Base-by-base conservation (phyloP, 192 early-diverging fungal species). In the Coemansia sp. region DNA sequence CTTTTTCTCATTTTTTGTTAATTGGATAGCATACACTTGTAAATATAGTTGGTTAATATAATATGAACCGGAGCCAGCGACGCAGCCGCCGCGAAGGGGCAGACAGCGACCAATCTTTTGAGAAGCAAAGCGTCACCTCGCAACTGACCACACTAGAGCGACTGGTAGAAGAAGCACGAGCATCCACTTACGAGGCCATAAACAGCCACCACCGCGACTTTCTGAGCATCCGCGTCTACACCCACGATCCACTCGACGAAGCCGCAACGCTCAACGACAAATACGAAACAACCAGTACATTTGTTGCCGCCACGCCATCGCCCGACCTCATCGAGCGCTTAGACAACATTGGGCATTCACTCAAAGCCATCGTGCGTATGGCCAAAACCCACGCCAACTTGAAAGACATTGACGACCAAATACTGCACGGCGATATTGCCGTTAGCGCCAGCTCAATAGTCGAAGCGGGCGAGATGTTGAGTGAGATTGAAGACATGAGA, bases 201-300 rank as follows among this genome's bases (percentile, higher is more conserved):
- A 68, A 65, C 55, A 74, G 62, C 67, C 66, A 82, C 65, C 53
- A 72, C 51, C 57, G 67, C 21, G 67, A 76, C 60, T 66, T 70
- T 38, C 62, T 73, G 5, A 66, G 58, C 55, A 69, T 67, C 29
- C 47, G 54, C 29, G 52, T 72, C 45, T 69, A 75, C 52, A 73
- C 64, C 3, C 57, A 65, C 19, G 80, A 82, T 37, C 74, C 75
- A 12, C 72, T 76, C 24, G 72, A 82, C 69, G 80, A 76, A 48
- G 66, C 76, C n/a, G 80, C 74, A 7, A 73, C 80, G 9, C 62
- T 73, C 19, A 76, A 73, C 49, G 80, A 68, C 52, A 69, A 71
- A 45, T 76, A 66, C 74, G 80, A 76, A 17, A 12, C 45, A 12
- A 66, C 57, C 11, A 57, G 66, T 15, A 29, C 66, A 2, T 29